Evolutionary conservation across 768 basidiomycete genomes (phyloP).

Genomic region (Lactifluus volemus): DNA sequence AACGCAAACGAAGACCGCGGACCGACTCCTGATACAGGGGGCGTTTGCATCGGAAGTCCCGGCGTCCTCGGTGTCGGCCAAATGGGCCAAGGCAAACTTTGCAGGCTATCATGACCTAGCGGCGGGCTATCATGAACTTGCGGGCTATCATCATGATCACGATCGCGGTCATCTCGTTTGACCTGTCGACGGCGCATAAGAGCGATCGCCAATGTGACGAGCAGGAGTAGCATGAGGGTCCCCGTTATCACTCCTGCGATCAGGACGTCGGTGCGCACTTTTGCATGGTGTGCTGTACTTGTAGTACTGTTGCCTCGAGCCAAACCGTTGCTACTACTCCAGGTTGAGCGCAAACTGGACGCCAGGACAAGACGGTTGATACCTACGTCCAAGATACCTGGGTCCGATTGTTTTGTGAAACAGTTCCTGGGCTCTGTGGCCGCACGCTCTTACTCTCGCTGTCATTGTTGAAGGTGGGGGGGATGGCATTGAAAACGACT

Average conservation of each 20-base stretch:
- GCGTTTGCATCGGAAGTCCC: slow-evolving; percentile 3
- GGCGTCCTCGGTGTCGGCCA: not conserved
- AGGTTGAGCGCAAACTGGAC: not conserved
- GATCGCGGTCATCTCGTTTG: not conserved
- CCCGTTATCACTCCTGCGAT: not conserved
- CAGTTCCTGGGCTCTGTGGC: not conserved
- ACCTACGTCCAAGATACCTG: not conserved
- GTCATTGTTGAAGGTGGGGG: not conserved
- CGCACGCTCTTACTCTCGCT: not conserved
- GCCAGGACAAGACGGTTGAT: not conserved
- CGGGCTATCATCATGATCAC: no score
- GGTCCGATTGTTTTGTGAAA: not conserved
- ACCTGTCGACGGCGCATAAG: slow-evolving; percentile 1
- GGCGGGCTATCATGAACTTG: no score
- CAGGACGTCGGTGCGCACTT: not conserved
- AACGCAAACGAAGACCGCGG: not conserved
- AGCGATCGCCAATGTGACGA: not conserved
- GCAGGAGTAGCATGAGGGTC: not conserved
- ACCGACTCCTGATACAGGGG: not conserved
- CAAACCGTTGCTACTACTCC: not conserved
- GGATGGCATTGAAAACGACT: slow-evolving; percentile 1
- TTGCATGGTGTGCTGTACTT: not conserved
- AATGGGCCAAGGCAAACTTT: not conserved
- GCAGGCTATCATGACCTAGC: no score
- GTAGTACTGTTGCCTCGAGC: not conserved